Percentiles rank a stretch among this genome's conserved stretches.
Conservation (phyloP, 2,329 filamentous ascomycete species). For the Colletotrichum tropicale region DNA sequence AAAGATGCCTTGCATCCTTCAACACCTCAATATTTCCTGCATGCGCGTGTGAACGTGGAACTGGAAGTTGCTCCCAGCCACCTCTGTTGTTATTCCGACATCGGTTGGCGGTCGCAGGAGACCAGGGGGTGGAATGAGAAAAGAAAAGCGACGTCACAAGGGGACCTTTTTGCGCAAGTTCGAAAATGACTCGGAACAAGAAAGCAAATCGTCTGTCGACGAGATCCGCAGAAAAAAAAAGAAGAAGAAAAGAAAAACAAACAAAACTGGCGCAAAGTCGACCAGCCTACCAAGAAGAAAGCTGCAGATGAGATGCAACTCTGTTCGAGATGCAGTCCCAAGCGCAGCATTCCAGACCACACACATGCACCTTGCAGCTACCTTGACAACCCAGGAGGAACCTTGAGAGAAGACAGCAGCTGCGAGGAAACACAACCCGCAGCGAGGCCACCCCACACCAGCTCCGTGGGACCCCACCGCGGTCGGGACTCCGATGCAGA, state of each 20-base stretch:
- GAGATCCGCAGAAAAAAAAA: not conserved
- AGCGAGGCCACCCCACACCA: not conserved
- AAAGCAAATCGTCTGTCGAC: not conserved
- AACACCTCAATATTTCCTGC: not conserved
- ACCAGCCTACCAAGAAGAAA: not conserved
- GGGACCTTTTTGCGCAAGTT: not conserved
- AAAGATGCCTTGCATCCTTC: not conserved
- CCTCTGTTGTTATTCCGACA: not conserved
- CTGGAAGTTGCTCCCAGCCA: not conserved
- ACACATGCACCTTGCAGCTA: not conserved
- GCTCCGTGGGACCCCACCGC: not conserved
- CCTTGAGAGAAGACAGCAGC: not conserved
- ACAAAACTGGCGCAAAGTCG: not conserved
- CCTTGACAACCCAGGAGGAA: not conserved
- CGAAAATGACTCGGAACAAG: not conserved
- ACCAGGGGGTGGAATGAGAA: not conserved
- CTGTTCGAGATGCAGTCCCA: not conserved
- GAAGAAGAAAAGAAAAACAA: not conserved
- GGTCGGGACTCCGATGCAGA: slow-evolving; percentile 1
- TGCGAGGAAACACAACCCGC: not conserved
- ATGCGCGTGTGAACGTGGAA: not conserved
- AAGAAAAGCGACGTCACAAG: not conserved
- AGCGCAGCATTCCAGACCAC: not conserved
- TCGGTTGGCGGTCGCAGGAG: not conserved
- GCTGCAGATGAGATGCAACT: not conserved